A percentile compares a stretch with the other conserved stretches of the same genome.
Conservation (phyloP, 1,284 basidiomycete genomes). For the Leccinum griseonigrum region DNA sequence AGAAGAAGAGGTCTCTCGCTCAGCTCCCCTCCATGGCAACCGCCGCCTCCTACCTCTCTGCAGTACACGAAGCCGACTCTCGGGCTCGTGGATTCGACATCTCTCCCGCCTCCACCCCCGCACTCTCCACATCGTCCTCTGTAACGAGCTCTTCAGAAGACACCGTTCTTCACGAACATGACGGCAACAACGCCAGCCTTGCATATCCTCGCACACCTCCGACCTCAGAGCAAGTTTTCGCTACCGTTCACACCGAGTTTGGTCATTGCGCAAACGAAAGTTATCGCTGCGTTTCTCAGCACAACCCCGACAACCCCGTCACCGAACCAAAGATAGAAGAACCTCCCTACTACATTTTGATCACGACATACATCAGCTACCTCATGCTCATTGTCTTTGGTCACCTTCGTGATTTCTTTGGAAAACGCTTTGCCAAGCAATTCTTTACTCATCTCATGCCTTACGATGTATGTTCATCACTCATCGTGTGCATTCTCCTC, state of each 20-base stretch:
- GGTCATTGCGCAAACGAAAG: constrained; percentile 76
- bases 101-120: constrained; percentile 49
- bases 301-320: constrained; percentile 50
- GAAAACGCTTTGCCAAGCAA: constrained; percentile 76
- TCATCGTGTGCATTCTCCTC: background rate
- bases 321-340: constrained; percentile 63
- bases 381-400: constrained; percentile 87
- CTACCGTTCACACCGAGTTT: constrained; percentile 81
- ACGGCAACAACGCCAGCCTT: constrained; percentile 49
- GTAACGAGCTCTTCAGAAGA: constrained; percentile 64
- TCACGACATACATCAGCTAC: constrained; percentile 93
- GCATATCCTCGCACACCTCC: constrained; percentile 59
- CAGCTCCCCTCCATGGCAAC: constrained; percentile 47
- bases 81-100: constrained; percentile 44
- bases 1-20: constrained; percentile 53
- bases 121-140: constrained; percentile 69
- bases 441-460: constrained; percentile 83
- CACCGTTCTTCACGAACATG: constrained; percentile 51
- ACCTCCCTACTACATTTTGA: constrained; percentile 87
- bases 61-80: constrained; percentile 67
- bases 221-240: constrained; percentile 73
- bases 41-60: constrained; percentile 70
- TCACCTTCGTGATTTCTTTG: constrained; percentile 93
- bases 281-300: constrained; percentile 67
- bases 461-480: constrained; percentile 59